Conservation (phyloP, 73 alveolate species). For the Tetrahymena borealis region DNA sequence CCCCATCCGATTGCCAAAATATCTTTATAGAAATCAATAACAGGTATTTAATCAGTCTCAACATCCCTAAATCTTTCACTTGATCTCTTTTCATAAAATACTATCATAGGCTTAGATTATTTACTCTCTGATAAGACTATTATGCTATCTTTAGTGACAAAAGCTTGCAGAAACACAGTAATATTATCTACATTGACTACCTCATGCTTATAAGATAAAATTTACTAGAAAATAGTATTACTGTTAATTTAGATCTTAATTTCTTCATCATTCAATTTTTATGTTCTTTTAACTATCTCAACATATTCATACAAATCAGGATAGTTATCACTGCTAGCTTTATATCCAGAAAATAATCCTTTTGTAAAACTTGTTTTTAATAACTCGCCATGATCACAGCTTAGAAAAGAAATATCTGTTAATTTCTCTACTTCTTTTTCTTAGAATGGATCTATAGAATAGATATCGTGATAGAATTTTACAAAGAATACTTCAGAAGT, state of each 20-base stretch:
- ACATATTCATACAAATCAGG: not conserved
- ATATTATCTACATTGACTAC: not conserved
- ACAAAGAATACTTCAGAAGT: not conserved
- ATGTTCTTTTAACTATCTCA: not conserved
- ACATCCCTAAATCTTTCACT: not conserved
- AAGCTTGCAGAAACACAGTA: not conserved
- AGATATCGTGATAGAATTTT: not conserved
- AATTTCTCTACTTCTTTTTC: not conserved
- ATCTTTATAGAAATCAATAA: not conserved
- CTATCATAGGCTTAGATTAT: not conserved
- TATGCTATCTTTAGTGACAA: not conserved
- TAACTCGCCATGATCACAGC: not conserved
- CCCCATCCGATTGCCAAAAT: not conserved
- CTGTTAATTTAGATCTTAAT: not conserved
- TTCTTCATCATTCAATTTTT: not conserved
- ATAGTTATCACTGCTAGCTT: not conserved
- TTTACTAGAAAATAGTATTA: not conserved
- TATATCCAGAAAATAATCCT: not conserved
- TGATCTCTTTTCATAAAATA: not conserved
- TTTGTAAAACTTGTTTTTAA: not conserved
- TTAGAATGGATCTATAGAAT: not conserved
- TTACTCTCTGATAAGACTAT: not conserved
- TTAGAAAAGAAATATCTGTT: not conserved
- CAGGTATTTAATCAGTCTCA: not conserved
- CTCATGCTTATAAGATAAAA: not conserved